Conservation (phyloP, 1,284 basidiomycete genomes). For the Sporisorium reilianum region DNA sequence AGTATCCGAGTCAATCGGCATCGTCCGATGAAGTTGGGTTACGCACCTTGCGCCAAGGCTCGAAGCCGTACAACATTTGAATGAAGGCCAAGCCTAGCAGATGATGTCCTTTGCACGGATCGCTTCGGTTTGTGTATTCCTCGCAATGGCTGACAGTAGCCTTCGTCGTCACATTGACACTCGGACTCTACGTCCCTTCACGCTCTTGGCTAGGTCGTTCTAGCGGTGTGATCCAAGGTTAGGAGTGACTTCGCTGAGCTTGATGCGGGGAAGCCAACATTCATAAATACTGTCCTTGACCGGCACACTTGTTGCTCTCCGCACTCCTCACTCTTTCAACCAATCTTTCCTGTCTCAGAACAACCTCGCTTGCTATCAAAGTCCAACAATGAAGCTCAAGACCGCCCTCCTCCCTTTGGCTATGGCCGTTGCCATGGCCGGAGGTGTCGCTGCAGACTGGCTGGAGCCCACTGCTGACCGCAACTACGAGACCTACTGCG, state of each 20-base stretch:
- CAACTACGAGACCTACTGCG: not conserved
- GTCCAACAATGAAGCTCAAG: not conserved
- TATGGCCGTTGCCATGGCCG: not conserved
- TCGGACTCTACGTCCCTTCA: too few species aligned
- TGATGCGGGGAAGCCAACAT: not conserved
- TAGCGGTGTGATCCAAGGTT: too few species aligned
- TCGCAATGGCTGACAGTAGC: too few species aligned
- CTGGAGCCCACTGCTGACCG: not conserved
- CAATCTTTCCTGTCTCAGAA: not conserved
- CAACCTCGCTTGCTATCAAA: not conserved
- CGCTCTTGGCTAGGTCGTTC: too few species aligned
- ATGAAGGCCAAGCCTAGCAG: not conserved
- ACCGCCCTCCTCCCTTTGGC: not conserved
- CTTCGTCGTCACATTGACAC: too few species aligned
- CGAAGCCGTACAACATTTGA: not conserved
- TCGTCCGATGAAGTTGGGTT: not conserved
- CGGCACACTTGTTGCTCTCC: not conserved
- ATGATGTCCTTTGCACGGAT: not conserved
- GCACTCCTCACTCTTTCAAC: not conserved
- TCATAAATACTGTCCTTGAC: not conserved
- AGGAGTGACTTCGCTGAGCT: not conserved
- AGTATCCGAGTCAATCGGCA: too few species aligned
- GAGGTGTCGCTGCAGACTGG: not conserved
- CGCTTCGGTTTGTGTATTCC: not conserved
- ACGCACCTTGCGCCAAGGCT: not conserved